A percentile compares a stretch with the other conserved stretches of the same genome.
Evolutionary conservation across 2,329 filamentous ascomycete genomes (phyloP).

Genomic region (Neofusicoccum sp.): DNA sequence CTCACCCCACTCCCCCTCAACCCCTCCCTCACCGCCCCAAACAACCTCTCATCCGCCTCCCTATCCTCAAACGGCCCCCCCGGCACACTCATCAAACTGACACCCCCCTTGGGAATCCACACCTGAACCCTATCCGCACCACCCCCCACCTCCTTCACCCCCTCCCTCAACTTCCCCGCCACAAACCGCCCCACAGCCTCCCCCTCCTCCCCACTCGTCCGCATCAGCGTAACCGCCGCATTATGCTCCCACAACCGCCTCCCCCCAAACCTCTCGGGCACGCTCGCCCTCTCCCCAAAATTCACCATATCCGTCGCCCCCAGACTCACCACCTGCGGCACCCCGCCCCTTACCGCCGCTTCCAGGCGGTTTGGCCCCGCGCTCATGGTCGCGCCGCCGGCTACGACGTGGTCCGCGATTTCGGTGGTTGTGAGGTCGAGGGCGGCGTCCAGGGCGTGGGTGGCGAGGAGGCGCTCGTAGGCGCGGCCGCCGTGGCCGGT

Average conservation of each 20-base stretch:
- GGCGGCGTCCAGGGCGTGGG: constrained; percentile 61
- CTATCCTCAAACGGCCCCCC: constrained; percentile 54
- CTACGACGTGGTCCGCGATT: constrained; percentile 60
- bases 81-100: constrained; percentile 59
- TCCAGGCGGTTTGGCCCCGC: constrained; percentile 58
- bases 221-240: constrained; percentile 63
- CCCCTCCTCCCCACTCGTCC: constrained; percentile 61
- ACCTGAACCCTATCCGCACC: constrained; percentile 46
- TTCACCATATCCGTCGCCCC: constrained; percentile 54
- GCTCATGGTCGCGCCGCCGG: constrained; percentile 61
- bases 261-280: constrained; percentile 54
- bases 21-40: constrained; percentile 48
- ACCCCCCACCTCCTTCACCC: constrained; percentile 34
- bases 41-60: constrained; percentile 49
- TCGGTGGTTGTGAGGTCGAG: constrained; percentile 72
- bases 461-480: constrained; percentile 63
- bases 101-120: constrained; percentile 58
- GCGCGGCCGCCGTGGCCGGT: constrained; percentile 67
- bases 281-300: constrained; percentile 56
- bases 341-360: constrained; percentile 55
- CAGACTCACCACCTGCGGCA: constrained; percentile 56
- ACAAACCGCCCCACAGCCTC: constrained; percentile 56
- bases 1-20: constrained; percentile 50
- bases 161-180: constrained; percentile 49
- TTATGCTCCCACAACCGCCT: constrained; percentile 65